Evolutionary conservation across 495 filamentous ascomycete species (phyloP).

Genomic region (Penicillium angulare): DNA sequence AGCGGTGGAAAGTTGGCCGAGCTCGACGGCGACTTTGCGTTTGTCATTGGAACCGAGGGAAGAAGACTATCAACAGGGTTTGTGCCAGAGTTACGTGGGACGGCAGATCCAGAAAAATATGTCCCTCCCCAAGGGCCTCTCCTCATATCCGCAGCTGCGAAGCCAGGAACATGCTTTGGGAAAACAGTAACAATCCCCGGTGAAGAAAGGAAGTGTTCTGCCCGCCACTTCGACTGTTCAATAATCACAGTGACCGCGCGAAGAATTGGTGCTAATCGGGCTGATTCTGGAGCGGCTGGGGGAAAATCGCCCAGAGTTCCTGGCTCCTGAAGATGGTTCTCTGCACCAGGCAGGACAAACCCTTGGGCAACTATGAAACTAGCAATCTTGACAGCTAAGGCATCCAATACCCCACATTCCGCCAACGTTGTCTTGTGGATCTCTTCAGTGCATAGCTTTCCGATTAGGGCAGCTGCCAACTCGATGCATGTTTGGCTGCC

Average conservation of each 20-base stretch:
- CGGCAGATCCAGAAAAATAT: constrained; percentile 44
- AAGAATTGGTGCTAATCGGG: constrained; percentile 68
- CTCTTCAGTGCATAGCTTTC: constrained; percentile 65
- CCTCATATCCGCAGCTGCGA: constrained; percentile 43
- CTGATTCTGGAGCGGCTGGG: constrained; percentile 54
- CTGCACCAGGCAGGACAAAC: constrained; percentile 57
- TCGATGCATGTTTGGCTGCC: constrained; percentile 65
- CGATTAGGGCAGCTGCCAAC: constrained; percentile 65
- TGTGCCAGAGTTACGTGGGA: constrained; percentile 38
- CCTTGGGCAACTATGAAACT: constrained; percentile 68
- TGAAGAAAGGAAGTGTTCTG: constrained; percentile 74
- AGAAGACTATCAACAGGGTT: constrained; percentile 62
- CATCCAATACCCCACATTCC: constrained; percentile 73
- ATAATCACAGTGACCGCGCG: constrained; percentile 80
- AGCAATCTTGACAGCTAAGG: constrained; percentile 73
- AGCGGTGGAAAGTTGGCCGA: constrained; percentile 58
- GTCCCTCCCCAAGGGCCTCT: constrained; percentile 46
- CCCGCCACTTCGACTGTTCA: constrained; percentile 72
- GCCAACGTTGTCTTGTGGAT: constrained; percentile 66
- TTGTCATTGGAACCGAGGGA: constrained; percentile 44
- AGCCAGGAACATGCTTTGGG: constrained; percentile 49
- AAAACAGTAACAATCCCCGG: constrained; percentile 73
- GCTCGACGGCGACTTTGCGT: constrained; percentile 28
- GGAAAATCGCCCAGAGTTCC: constrained; percentile 35
- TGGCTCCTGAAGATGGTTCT: constrained; percentile 34